Evolutionary conservation across 768 basidiomycete species (phyloP), one percentile per base, ranked within the genome.

Genomic region (Mycena maculata): DNA sequence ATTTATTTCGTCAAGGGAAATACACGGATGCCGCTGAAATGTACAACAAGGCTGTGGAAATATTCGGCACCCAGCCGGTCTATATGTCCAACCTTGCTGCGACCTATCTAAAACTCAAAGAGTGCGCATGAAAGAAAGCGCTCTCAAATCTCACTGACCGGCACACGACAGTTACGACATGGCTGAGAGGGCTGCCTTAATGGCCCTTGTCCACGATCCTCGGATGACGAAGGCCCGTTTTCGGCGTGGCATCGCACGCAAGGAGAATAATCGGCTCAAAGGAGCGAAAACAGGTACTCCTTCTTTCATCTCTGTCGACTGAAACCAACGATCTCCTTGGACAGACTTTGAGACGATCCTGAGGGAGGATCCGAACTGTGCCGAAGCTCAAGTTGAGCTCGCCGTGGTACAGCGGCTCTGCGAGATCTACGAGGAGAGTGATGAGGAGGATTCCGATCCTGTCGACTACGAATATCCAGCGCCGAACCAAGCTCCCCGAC

Each of bases 211-310:
- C 33, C 71, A 74, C 47, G 78, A 81, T 41, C 81, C 82, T 4
- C 69, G 66, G 28, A 75, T 76, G 65, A 63, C 74, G 27, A 81
- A 84, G 60, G 79, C 81, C 38, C 78, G 81, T 18, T 83, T 76
- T 69, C 79, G 80, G 30, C 77, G 81, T 57, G 83, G 80, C 5
- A 54, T 82, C 50, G 81, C 81, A 12, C 73, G 82, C 44, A 81
- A 78, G 67, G 75, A 55, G 22, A 56, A 61, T 4, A 60, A 61
- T 1, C 58, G 72, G 41, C 75, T 76, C 42, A 52, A 16, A 38
- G 66, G 49, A 11, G 66, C 66, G 0, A 30, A 20, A 16, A 54
- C 39, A 61, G 65, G 65, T 62, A 42, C 2, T 25, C 22, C 7
- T 18, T 27, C n/a, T 13, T 45, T 28, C 20, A 7, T 52, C 3